phyloP scores from a whole-genome alignment of 208 protist genomes.

The Leishmania tarentolae region DNA sequence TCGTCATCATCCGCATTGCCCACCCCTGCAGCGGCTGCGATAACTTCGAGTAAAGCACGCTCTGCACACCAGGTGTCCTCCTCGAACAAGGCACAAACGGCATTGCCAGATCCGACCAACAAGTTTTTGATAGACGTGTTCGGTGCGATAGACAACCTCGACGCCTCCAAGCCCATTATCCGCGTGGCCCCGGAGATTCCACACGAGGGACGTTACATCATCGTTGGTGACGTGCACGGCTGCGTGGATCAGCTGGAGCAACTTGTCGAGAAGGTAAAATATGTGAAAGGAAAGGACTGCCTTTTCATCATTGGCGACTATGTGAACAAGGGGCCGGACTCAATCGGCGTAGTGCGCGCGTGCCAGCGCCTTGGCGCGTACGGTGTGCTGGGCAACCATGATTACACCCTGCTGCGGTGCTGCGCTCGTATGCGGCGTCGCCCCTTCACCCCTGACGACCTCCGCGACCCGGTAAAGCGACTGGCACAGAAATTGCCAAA shows the following conservation, averaged over 20 bases:
- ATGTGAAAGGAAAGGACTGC: slow-evolving; percentile 65
- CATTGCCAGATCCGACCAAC: slow-evolving; percentile 20
- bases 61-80: not conserved
- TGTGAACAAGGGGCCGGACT: slow-evolving; percentile 91
- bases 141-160: slow-evolving; percentile 61
- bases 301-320: slow-evolving; percentile 88
- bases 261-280: slow-evolving; percentile 83
- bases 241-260: slow-evolving; percentile 81
- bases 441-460: slow-evolving; percentile 54
- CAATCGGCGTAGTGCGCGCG: slow-evolving; percentile 68
- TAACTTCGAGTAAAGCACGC: not conserved
- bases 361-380: slow-evolving; percentile 71
- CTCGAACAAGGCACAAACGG: slow-evolving; percentile 1
- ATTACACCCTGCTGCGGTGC: slow-evolving; percentile 83
- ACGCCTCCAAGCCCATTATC: slow-evolving; percentile 63
- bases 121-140: slow-evolving; percentile 34
- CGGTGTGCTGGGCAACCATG: slow-evolving; percentile 90
- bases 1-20: not conserved
- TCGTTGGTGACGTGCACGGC: slow-evolving; percentile 92
- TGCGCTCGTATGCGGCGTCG: slow-evolving; percentile 43
- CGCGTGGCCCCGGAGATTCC: slow-evolving; percentile 52
- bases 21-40: not conserved
- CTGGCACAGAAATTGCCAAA: slow-evolving; percentile 69
- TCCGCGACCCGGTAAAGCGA: slow-evolving; percentile 78
- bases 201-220: slow-evolving; percentile 66